Evolutionary conservation across 1,139 yeast species (phyloP), one percentile per base, ranked within the genome.

Genomic region (Spathaspora sp.): DNA sequence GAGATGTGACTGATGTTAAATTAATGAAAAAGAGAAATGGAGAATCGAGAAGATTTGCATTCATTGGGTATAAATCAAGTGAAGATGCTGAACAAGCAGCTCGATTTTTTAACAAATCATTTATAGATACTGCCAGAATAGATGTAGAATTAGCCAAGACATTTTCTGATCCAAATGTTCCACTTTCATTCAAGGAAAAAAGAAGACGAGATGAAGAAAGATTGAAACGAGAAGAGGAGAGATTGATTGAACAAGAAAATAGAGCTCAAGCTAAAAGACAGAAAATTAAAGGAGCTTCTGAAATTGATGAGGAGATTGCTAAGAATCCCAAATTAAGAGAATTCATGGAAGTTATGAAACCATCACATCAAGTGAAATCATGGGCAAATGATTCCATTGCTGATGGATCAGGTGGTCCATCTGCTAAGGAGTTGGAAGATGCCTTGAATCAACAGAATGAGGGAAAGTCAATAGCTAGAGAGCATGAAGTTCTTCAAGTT

Each of bases 1-100:
- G 82, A 43, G 70, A 74, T 51, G 89, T 90, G 25, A 89, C 98
- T 1, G 99, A 93, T 74, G 93, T 89, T 41, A 89, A 87, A 64
- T 73, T 93, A 42, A 80, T 90, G 80, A 84, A 80, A 56, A 86
- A 85, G 53, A 77, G 85, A 56, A 82, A 81, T 55, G 99, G 99
- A 29, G 87, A 86, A 59, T 87, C 96, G 11, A 81, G 99, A 65
- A 75, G 95, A 55, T 95, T 95, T 73, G 98, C 97, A 11, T 93
- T 93, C 59, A 74, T 95, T 48, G 99, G 99, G 0, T 93, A 79
- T 65, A 85, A 82, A 58, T 74, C 82, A 13, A 74, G 70, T 23
- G 76, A 69, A 5, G 96, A 89, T 59, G 99, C 99, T 0, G 80
- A 76, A 44, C 78, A 74, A 42, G 97, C 97, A 0, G 93, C 85